A percentile compares a stretch with the other conserved stretches of the same genome.
These are phyloP conservation scores for Akanthomyces dipterigenus DNA, from an alignment of 2,329 filamentous ascomycete genomes.

Conservation along the genomic window DNA sequence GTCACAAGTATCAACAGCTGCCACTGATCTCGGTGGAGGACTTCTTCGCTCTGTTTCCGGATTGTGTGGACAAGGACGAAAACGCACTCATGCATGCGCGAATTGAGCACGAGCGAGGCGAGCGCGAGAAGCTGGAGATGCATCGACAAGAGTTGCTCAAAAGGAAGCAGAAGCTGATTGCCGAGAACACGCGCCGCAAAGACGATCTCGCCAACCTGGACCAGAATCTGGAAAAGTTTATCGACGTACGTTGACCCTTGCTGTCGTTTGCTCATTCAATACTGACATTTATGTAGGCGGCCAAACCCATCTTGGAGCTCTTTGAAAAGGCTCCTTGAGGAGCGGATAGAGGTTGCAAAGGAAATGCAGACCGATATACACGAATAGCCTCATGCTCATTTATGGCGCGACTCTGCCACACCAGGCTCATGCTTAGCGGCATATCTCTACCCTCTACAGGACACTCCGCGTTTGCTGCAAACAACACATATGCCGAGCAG, in stretches of 20 bases:
- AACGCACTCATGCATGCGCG: slow-evolving; percentile 81
- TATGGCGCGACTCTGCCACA: background rate
- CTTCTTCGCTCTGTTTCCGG: slow-evolving; percentile 70
- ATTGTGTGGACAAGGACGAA: slow-evolving; percentile 65
- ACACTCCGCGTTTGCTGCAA: background rate
- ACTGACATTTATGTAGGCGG: slow-evolving; percentile 49
- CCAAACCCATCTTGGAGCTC: slow-evolving; percentile 79
- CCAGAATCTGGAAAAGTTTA: slow-evolving; percentile 87
- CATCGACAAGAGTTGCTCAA: slow-evolving; percentile 70
- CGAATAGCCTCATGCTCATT: background rate
- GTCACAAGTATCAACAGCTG: slow-evolving; percentile 81
- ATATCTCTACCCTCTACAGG: background rate
- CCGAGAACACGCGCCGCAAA: slow-evolving; percentile 83
- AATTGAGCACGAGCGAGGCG: slow-evolving; percentile 82
- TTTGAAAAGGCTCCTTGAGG: slow-evolving; percentile 65
- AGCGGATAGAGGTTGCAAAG: background rate
- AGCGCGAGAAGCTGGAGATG: slow-evolving; percentile 79
- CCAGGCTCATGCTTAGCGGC: background rate
- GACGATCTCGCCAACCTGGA: slow-evolving; percentile 89
- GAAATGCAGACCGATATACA: no score
- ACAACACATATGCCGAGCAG: background rate
- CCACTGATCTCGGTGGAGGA: slow-evolving; percentile 79
- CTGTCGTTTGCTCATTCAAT: background rate
- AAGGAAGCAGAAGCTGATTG: slow-evolving; percentile 54
- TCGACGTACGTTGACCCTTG: slow-evolving; percentile 59